Conservation (phyloP, 345 rosid genomes). For the Camelina laxa region DNA sequence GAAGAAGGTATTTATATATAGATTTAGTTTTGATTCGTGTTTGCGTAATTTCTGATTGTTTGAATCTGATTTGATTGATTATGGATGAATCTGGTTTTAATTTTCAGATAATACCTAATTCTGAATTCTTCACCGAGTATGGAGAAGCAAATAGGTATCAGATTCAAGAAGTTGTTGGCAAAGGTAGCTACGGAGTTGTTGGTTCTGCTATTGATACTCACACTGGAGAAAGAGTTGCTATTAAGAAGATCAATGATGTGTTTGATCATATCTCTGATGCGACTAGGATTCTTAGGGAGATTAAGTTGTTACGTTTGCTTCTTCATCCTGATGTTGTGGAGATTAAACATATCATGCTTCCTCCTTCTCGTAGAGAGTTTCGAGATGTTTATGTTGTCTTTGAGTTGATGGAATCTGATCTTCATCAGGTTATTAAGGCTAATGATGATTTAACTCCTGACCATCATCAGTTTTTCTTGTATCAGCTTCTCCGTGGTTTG, state of each 20-base stretch:
- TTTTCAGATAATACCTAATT: constrained; percentile 60
- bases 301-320: constrained; percentile 89
- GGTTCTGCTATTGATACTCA: constrained; percentile 85
- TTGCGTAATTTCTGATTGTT: background rate
- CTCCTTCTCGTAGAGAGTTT: constrained; percentile 92
- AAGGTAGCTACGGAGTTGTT: constrained; percentile 97
- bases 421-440: constrained; percentile 93
- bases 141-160: constrained; percentile 91
- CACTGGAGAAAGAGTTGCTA: constrained; percentile 88
- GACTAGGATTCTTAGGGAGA: constrained; percentile 89
- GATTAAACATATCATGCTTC: constrained; percentile 96
- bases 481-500: constrained; percentile 95
- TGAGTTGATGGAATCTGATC: constrained; percentile 98
- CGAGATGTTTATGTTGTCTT: constrained; percentile 90
- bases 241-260: constrained; percentile 92
- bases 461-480: constrained; percentile 90
- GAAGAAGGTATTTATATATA: constrained; percentile 67
- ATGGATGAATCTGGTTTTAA: background rate
- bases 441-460: constrained; percentile 90
- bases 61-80: constrained; percentile 1
- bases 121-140: constrained; percentile 93
- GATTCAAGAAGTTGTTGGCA: constrained; percentile 90
- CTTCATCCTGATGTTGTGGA: constrained; percentile 91
- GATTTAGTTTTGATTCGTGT: background rate
- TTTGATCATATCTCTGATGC: constrained; percentile 98